Evolutionary conservation across 768 basidiomycete genomes (phyloP).

Genomic region (Saitozyma podzolica): DNA sequence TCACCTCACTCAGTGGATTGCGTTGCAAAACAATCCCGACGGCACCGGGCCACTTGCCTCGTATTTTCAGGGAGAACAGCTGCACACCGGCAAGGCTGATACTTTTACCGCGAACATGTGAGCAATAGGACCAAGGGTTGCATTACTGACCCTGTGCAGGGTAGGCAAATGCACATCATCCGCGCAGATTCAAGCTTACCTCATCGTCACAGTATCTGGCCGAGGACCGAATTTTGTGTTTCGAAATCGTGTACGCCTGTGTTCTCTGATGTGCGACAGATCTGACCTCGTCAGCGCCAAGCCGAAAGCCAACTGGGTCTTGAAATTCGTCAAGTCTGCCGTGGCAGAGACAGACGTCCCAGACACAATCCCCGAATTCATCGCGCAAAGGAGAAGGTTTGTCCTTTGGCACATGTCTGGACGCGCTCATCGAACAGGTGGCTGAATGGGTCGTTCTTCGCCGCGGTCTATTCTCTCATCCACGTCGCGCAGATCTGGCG

Average conservation of each 20-base stretch:
- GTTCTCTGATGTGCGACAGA: background rate
- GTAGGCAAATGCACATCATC: too few relatives aligned
- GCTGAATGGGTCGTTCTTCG: slow-evolving; percentile 83
- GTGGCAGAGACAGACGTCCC: slow-evolving; percentile 97
- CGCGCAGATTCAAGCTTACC: background rate
- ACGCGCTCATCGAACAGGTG: slow-evolving; percentile 40
- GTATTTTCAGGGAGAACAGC: slow-evolving; percentile 89
- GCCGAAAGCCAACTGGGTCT: slow-evolving; percentile 45
- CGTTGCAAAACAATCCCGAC: slow-evolving; percentile 78
- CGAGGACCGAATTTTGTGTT: slow-evolving; percentile 52
- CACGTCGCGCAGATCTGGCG: slow-evolving; percentile 76
- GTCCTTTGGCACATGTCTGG: slow-evolving; percentile 60
- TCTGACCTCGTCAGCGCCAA: slow-evolving; percentile 36
- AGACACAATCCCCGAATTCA: slow-evolving; percentile 86
- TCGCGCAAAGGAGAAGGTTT: slow-evolving; percentile 79
- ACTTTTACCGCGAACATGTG: slow-evolving; percentile 53
- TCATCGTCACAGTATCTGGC: slow-evolving; percentile 40
- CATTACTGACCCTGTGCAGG: too few relatives aligned
- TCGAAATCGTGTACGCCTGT: slow-evolving; percentile 48
- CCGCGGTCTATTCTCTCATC: slow-evolving; percentile 84
- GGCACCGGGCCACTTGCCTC: slow-evolving; percentile 87
- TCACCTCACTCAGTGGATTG: slow-evolving; percentile 64
- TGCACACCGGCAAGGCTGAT: slow-evolving; percentile 57
- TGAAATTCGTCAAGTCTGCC: slow-evolving; percentile 60
- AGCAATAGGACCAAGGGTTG: slow-evolving; percentile 5